Percentiles rank a stretch among this genome's conserved stretches.
Conservation (phyloP, 768 basidiomycete genomes). For the Leccinum aurantiacum region DNA sequence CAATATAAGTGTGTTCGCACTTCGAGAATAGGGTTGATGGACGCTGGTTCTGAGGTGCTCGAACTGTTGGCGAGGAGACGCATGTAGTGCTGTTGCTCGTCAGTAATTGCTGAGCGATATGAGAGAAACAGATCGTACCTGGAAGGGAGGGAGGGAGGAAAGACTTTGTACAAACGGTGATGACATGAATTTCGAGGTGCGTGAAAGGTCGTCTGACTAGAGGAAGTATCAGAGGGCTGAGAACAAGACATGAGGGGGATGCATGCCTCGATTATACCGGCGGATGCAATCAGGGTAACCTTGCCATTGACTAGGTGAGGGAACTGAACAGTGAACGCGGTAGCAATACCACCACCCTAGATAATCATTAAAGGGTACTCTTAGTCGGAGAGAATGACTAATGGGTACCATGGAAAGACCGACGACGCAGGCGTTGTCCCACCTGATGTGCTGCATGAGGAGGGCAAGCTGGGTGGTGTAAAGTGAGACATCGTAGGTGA, state of each 20-base stretch:
- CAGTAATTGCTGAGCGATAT: not conserved
- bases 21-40: slow-evolving; percentile 42
- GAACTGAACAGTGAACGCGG: slow-evolving; percentile 68
- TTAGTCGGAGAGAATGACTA: not conserved
- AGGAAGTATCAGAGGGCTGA: slow-evolving; percentile 1
- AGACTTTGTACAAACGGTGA: slow-evolving; percentile 70
- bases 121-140: slow-evolving; percentile 40
- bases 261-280: slow-evolving; percentile 65
- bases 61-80: slow-evolving; percentile 47
- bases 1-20: slow-evolving; percentile 23
- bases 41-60: slow-evolving; percentile 15
- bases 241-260: not conserved
- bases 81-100: slow-evolving; percentile 44
- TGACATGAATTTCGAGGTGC: slow-evolving; percentile 77
- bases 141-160: slow-evolving; percentile 60
- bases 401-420: slow-evolving; percentile 72
- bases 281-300: slow-evolving; percentile 65
- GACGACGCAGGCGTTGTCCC: slow-evolving; percentile 63
- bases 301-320: slow-evolving; percentile 68
- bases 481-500: slow-evolving; percentile 61
- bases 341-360: slow-evolving; percentile 73
- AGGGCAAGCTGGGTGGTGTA: slow-evolving; percentile 80
- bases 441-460: slow-evolving; percentile 74
- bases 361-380: not conserved
- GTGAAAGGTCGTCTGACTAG: slow-evolving; percentile 64